A percentile compares a stretch with the other conserved stretches of the same genome.
phyloP scores from a whole-genome alignment of 345 rosid species.

The Eucalyptus cloeziana region DNA sequence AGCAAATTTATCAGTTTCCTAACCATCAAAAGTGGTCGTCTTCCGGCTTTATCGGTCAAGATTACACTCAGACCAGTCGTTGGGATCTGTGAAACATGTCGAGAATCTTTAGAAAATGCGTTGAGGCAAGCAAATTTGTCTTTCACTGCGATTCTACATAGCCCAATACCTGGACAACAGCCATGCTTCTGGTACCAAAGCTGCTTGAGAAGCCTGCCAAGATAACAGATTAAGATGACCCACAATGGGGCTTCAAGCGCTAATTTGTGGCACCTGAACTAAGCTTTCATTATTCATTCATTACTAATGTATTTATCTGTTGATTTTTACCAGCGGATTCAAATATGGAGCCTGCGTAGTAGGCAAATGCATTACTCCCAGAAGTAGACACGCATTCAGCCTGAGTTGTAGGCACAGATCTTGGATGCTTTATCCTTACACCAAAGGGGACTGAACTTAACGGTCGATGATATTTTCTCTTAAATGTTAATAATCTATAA shows the following conservation, averaged over 20 bases:
- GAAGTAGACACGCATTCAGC: not conserved
- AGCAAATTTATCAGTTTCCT: not conserved
- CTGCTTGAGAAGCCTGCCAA: not conserved
- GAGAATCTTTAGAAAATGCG: not conserved
- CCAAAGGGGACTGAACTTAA: not conserved
- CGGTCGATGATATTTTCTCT: not conserved
- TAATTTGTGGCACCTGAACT: too few species aligned
- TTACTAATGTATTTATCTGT: not conserved
- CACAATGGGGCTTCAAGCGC: not conserved
- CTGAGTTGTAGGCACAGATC: not conserved
- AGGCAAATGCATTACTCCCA: constrained; percentile 25
- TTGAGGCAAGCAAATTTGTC: not conserved
- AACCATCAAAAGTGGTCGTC: constrained; percentile 16
- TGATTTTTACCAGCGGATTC: constrained; percentile 23
- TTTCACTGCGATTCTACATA: not conserved
- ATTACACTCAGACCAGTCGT: not conserved
- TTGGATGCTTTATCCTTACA: not conserved
- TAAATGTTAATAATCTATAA: not conserved
- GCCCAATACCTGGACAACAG: constrained; percentile 1
- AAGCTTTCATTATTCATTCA: not conserved
- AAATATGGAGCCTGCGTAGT: constrained; percentile 36
- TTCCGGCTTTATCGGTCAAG: constrained; percentile 8
- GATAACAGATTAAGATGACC: not conserved
- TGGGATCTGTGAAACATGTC: constrained; percentile 1
- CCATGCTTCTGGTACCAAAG: constrained; percentile 1